Evolutionary conservation across 2,329 filamentous ascomycete genomes (phyloP).

Genomic region (Epichloe brachyelytri): DNA sequence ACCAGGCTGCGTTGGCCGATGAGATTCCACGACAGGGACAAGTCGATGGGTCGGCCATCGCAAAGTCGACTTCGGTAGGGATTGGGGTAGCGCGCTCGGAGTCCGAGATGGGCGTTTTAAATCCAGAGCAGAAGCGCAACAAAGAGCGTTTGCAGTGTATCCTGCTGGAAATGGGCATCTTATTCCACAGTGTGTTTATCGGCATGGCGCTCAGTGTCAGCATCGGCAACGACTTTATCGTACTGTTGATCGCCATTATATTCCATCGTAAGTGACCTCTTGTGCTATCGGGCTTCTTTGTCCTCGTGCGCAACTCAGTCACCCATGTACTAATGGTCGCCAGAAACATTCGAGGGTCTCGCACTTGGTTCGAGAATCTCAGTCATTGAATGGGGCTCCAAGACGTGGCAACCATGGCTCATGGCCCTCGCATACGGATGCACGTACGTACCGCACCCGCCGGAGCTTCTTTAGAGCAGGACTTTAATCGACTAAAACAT

Average conservation of each 20-base stretch:
- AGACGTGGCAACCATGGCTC: constrained; percentile 36
- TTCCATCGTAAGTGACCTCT: constrained; percentile 45
- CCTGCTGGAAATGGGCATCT: constrained; percentile 64
- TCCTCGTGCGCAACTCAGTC: not conserved
- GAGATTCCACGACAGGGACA: not conserved
- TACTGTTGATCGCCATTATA: constrained; percentile 66
- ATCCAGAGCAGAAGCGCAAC: constrained; percentile 43
- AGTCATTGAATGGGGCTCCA: constrained; percentile 31
- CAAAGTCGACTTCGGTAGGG: not conserved
- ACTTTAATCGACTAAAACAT: not conserved
- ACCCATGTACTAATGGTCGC: not conserved
- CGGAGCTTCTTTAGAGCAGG: not conserved
- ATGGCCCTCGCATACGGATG: constrained; percentile 46
- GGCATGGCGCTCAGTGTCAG: constrained; percentile 74
- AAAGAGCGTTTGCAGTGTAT: constrained; percentile 63
- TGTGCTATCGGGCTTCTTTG: not conserved
- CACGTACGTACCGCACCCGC: constrained; percentile 15
- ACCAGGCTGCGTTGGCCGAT: constrained; percentile 7
- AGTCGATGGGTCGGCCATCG: not conserved
- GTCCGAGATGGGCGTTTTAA: constrained; percentile 13
- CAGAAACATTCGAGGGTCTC: constrained; percentile 39
- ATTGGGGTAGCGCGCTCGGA: not conserved
- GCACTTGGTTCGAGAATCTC: constrained; percentile 53
- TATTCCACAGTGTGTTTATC: constrained; percentile 56
- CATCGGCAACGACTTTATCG: constrained; percentile 60